Base-by-base conservation (phyloP, 345 rosid species). In the Linum tenue region DNA sequence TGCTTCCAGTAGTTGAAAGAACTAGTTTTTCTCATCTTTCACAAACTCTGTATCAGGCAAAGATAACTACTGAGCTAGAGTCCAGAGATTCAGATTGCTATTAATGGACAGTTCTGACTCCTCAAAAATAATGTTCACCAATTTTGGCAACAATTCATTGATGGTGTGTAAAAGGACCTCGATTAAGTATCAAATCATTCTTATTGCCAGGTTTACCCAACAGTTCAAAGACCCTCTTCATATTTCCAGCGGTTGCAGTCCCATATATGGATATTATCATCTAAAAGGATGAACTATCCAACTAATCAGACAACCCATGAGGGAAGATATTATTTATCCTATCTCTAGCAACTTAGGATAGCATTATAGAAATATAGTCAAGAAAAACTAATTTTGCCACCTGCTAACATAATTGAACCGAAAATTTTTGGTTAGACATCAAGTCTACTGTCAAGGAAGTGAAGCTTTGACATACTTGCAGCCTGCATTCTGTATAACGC, bases 401-500 rank as follows among this genome's bases (percentile, higher is more conserved):
- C 44, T 8, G 44, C 44, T 41, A 4, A 41, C 44, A 44, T 7
- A 14, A 14, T 5, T 44, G 10, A 61, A 51, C 39, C 3, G 57
- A 67, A 40, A 59, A 37, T 31, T 50, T 38, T 10, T 22, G 15
- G 7, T 38, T 10, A 14, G 7, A 12, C 7, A 8, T 22, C 1
- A 48, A 15, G 44, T 41, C 14, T 48, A 15, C 53, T 48, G 12
- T 48, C 7, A 48, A n/a, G 60, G 31, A 64, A 59, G 8, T 5
- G 39, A 56, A 55, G 16, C 3, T 50, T 14, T 37, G 39, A 75
- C 91, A 76, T 79, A 92, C 98, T 62, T 90, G 84, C 61, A 90
- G 82, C 78, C 98, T 79, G 83, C 98, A 92, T 67, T 92, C 98
- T 37, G 98, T 92, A 76, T 92, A 92, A 36, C 98, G 94, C 98